Conservation (phyloP, 345 rosid genomes). For the Raphanus raphanistrum region DNA sequence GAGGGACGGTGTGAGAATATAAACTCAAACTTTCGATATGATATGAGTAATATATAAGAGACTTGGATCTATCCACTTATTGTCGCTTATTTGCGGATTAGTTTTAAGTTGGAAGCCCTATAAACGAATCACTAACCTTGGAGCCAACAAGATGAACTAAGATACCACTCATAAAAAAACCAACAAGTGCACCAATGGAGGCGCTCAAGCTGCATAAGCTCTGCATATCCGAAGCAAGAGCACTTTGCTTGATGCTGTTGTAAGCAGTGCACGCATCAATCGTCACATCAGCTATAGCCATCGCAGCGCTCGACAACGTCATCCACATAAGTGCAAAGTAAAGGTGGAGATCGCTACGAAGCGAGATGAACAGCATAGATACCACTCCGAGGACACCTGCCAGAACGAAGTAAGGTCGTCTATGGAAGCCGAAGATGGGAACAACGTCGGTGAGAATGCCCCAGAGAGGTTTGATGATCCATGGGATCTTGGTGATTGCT, state of each 20-base stretch:
- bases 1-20: background rate
- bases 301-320: constrained; percentile 73
- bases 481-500: constrained; percentile 73
- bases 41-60: background rate
- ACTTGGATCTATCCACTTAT: background rate
- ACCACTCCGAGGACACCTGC: constrained; percentile 73
- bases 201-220: constrained; percentile 79
- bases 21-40: background rate
- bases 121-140: constrained; percentile 45
- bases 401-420: constrained; percentile 83
- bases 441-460: constrained; percentile 93
- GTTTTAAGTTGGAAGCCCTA: background rate
- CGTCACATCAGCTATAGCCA: constrained; percentile 91
- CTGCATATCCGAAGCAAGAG: constrained; percentile 91
- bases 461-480: constrained; percentile 94
- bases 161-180: constrained; percentile 77
- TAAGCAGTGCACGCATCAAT: constrained; percentile 94
- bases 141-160: constrained; percentile 88
- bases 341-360: constrained; percentile 66
- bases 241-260: constrained; percentile 69
- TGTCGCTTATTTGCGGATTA: too few species aligned
- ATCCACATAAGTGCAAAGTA: constrained; percentile 63
- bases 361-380: constrained; percentile 66
- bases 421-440: constrained; percentile 75
- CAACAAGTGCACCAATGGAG: constrained; percentile 77